These are phyloP conservation scores for Purpureocillium takamizusanense DNA, from an alignment of 2,329 filamentous ascomycete genomes.

Conservation along the genomic window DNA sequence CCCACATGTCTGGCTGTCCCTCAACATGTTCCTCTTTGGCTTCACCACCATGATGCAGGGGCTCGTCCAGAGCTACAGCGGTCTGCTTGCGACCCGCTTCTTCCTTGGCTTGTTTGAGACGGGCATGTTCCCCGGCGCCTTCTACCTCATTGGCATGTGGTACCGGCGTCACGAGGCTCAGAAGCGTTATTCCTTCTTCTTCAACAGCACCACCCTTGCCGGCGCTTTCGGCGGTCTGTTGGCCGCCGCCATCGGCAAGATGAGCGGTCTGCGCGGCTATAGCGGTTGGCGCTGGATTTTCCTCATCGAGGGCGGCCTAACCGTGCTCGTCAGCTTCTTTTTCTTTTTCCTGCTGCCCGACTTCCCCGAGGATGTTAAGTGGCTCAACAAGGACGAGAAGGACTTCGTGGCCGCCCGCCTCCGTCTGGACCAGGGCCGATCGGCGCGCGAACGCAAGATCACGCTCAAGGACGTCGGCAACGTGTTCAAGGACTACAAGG, in stretches of 20 bases:
- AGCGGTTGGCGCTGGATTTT: slow-evolving; percentile 76
- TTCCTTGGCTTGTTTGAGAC: slow-evolving; percentile 73
- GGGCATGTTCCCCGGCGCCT: slow-evolving; percentile 56
- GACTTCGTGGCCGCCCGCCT: slow-evolving; percentile 58
- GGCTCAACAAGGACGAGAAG: slow-evolving; percentile 63
- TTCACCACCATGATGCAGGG: slow-evolving; percentile 69
- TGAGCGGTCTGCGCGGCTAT: slow-evolving; percentile 63
- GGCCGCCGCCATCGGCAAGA: slow-evolving; percentile 81
- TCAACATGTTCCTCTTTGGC: slow-evolving; percentile 81
- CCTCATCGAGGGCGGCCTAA: slow-evolving; percentile 64
- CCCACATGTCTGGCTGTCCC: slow-evolving; percentile 62
- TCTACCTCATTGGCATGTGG: slow-evolving; percentile 79
- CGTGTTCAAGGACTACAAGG: slow-evolving; percentile 66
- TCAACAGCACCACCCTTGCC: slow-evolving; percentile 69
- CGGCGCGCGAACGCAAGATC: slow-evolving; percentile 53
- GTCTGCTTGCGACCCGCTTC: slow-evolving; percentile 72
- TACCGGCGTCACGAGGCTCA: slow-evolving; percentile 83
- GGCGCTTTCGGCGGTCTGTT: slow-evolving; percentile 82
- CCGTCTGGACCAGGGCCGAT: slow-evolving; percentile 58
- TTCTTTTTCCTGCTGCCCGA: slow-evolving; percentile 64
- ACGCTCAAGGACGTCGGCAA: slow-evolving; percentile 47
- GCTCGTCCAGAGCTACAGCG: slow-evolving; percentile 66
- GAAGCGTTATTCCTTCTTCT: slow-evolving; percentile 90
- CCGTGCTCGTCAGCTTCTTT: slow-evolving; percentile 49
- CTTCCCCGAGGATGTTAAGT: slow-evolving; percentile 67